These are phyloP conservation scores for Pholiota microspora DNA, from an alignment of 768 basidiomycete genomes.

Conservation along the genomic window DNA sequence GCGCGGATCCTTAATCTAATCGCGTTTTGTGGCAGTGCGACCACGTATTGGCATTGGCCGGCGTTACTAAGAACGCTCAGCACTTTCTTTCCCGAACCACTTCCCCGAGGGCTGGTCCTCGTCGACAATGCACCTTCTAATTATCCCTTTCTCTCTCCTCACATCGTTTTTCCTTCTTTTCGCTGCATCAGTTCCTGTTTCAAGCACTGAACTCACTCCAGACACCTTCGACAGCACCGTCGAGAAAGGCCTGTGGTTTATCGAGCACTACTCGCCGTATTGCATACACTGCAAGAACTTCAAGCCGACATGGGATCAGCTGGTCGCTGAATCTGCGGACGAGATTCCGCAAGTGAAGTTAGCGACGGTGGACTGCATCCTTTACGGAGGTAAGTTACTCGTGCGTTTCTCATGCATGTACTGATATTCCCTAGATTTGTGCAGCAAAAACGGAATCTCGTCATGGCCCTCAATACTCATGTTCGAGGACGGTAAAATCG, in stretches of 20 bases:
- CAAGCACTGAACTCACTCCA: constrained; percentile 46
- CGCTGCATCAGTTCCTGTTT: constrained; percentile 27
- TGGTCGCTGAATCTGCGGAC: constrained; percentile 51
- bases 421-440: constrained; percentile 58
- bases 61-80: background rate
- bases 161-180: constrained; percentile 27
- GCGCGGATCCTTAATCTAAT: too few species aligned
- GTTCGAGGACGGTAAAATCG: constrained; percentile 62
- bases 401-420: background rate
- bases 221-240: constrained; percentile 56
- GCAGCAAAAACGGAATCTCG: constrained; percentile 60
- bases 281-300: constrained; percentile 81
- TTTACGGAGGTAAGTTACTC: constrained; percentile 64
- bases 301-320: constrained; percentile 77
- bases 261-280: constrained; percentile 88
- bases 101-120: constrained; percentile 14
- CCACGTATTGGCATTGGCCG: background rate
- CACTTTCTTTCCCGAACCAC: background rate
- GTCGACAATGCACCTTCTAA: constrained; percentile 10
- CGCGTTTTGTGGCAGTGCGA: background rate
- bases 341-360: constrained; percentile 55
- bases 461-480: constrained; percentile 79
- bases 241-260: constrained; percentile 66
- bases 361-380: constrained; percentile 58
- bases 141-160: constrained; percentile 27